Evolutionary conservation across 345 rosid species (phyloP).

Genomic region (Adansonia digitata): DNA sequence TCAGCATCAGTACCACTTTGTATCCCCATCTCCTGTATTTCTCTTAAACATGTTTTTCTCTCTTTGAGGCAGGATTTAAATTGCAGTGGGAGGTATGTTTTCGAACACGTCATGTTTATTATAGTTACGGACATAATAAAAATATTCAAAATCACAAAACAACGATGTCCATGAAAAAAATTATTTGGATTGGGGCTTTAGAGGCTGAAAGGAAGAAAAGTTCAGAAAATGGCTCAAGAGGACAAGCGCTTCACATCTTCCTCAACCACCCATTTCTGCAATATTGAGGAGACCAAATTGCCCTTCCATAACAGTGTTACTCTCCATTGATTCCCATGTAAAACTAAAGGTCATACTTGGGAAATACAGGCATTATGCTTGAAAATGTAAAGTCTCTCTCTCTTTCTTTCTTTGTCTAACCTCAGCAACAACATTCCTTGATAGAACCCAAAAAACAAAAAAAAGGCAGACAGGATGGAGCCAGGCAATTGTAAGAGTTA

Average conservation of each 20-base stretch:
- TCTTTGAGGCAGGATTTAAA: constrained; percentile 14
- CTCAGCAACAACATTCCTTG: constrained; percentile 17
- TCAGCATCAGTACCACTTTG: constrained; percentile 21
- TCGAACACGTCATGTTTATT: too few relatives aligned
- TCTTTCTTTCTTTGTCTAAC: constrained; percentile 2
- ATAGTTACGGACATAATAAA: not conserved
- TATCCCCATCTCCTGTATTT: constrained; percentile 12
- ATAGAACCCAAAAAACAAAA: constrained; percentile 12
- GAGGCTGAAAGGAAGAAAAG: not conserved
- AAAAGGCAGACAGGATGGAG: constrained; percentile 66
- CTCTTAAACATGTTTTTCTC: constrained; percentile 9
- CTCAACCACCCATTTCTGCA: constrained; percentile 46
- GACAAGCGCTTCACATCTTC: constrained; percentile 43
- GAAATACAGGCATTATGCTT: constrained; percentile 8
- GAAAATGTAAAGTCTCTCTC: constrained; percentile 5
- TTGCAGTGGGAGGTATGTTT: too few relatives aligned
- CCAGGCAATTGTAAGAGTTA: constrained; percentile 49
- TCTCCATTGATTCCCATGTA: too few relatives aligned
- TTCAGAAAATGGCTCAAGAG: constrained; percentile 22
- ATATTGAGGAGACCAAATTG: constrained; percentile 6
- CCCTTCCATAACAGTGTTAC: too few relatives aligned
- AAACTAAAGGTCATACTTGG: constrained; percentile 11
- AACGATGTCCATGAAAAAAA: too few relatives aligned
- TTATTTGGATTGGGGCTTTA: constrained; percentile 17
- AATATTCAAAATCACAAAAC: too few relatives aligned